These are phyloP conservation scores for Phanerochaete sordida DNA, from an alignment of 768 basidiomycete species.

Conservation along the genomic window DNA sequence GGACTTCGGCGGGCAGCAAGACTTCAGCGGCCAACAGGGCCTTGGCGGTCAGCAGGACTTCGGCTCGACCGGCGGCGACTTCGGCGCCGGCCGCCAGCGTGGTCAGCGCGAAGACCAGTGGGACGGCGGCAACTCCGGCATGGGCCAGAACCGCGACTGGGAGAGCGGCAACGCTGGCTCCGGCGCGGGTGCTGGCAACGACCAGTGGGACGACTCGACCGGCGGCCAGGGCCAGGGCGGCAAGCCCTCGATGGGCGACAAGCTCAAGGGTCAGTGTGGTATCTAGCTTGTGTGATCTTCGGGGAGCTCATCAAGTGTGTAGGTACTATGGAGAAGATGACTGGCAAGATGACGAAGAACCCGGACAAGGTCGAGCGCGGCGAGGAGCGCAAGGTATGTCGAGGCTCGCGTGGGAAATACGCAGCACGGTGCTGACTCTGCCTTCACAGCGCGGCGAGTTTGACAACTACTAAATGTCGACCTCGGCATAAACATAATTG, in stretches of 20 bases:
- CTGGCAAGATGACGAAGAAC: constrained; percentile 12
- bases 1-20: not conserved
- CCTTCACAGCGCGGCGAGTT: constrained; percentile 7
- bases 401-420: not conserved
- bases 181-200: not conserved
- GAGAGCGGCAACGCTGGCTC: not conserved
- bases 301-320: not conserved
- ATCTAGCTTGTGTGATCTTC: no score
- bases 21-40: not conserved
- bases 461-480: not conserved
- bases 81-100: not conserved
- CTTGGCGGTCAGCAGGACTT: constrained; percentile 12
- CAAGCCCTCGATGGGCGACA: constrained; percentile 13
- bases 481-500: not conserved
- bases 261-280: constrained; percentile 6
- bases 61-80: constrained; percentile 1
- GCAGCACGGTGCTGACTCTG: not conserved
- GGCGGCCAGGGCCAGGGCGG: not conserved
- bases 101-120: not conserved
- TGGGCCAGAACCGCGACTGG: not conserved
- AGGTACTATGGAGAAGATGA: constrained; percentile 16
- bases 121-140: not conserved
- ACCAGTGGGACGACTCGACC: not conserved
- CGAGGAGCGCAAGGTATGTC: constrained; percentile 14
- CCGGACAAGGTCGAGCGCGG: constrained; percentile 11